Evolutionary conservation across 805 yeast species (phyloP), one percentile per base, ranked within the genome.

Genomic region (Kazachstania psychrophila): DNA sequence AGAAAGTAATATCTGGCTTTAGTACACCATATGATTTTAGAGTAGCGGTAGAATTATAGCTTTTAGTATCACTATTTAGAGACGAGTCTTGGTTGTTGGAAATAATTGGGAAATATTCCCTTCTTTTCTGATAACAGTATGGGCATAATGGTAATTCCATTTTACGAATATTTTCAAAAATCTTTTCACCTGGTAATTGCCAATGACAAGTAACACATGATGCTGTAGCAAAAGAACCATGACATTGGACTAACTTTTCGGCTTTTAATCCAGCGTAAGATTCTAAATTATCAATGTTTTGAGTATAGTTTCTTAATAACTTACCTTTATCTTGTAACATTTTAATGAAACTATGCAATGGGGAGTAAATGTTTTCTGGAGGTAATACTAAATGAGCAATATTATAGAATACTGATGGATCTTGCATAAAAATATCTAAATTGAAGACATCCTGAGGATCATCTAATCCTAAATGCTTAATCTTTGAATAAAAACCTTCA

Each of bases 381-480:
- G 96, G 96, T 36, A 88, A 58, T 32, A 87, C 77, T 73, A 82
- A 73, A 48, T 77, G 78, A 1, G 96, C 95, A 36, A 87, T 79
- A n/a, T 83, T 74, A 56, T 84, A 87, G 54, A 87, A 88, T 12
- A 87, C 73, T 3, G 71, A 58, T 1, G 96, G 96, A 48, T 85
- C 85, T 31, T 73, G 72, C 46, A 68, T 68, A 62, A 87, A 87
- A n/a, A 75, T 66, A 17, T 68, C 68, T 31, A 82, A 61, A 51
- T 84, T 85, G 57, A 87, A 87, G 29, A 86, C 95, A 48, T 84
- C 89, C 54, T 87, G 96, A 0, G 96, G 96, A 49, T 87, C 96
- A 34, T 70, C 73, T 23, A 87, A 61, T 0, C 92, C 88, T 38
- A 84, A 58, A 48, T 72, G 70, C 36, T 70, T 68, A 47, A 88